Evolutionary conservation across 2,329 filamentous ascomycete species (phyloP), one percentile per base, ranked within the genome.

Genomic region (Nemania sp.): DNA sequence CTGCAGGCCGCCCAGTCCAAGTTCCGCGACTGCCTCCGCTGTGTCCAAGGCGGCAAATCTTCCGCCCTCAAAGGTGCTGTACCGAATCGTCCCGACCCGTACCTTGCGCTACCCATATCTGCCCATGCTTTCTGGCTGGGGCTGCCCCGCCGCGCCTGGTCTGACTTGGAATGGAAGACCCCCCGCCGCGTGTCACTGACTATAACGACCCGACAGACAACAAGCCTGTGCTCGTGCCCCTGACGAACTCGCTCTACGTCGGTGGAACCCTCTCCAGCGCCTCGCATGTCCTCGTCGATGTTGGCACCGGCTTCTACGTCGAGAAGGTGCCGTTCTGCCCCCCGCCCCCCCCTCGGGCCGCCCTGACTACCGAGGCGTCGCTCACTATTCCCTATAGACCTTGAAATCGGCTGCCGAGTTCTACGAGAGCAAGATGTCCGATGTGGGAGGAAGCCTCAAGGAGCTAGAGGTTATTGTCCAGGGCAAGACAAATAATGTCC

Each of bases 221-320:
- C 51, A 81, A 86, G 75, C 81, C 77, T 7, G 89, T 98, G 49
- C 85, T 99, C 18, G 92, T 99, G n/a, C 95, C 96, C 0, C 79
- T 99, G 64, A 99, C 95, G 12, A 95, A 91, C 70, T 97, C 93
- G 0, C 84, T 99, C 32, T 99, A 99, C 77, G 94, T 99, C 15
- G 90, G 90, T 25, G 96, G 94, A 34, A 88, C 84, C 40, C 81
- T 98, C 42, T 83, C 90, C 47, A 86, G 89, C 75, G 83, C 88
- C 1, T 85, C 91, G 59, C 88, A 87, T 63, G 92, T 97, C 6
- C 82, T 73, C 7, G 69, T 72, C 32, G 70, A 72, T 25, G 61
- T 72, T 20, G 71, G 70, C 37, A 72, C 70, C 1, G 71, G 71
- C 15, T 73, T 73, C 46, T 73, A 71, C 42, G 66, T 98, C 54